Evolutionary conservation across 345 rosid species (phyloP), one percentile per base, ranked within the genome.

Genomic region (Pseudoturritis turrita): DNA sequence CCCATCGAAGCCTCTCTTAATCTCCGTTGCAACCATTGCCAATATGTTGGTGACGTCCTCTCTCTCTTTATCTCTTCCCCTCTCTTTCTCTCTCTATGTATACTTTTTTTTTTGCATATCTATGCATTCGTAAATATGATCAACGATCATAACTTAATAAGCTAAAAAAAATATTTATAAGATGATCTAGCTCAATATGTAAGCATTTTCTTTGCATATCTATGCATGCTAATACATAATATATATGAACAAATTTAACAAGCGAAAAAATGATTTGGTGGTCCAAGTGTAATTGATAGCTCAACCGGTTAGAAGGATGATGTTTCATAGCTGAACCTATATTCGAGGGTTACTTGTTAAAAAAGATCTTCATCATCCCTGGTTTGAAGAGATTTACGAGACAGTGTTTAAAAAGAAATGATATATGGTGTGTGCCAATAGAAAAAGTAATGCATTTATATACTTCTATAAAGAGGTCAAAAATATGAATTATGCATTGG

Each of bases 21-120:
- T n/a, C 85, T 71, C 11, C 84, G 86, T 41, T 94, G 97, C 90
- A 89, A 84, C 76, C 89, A 86, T 47, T 94, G 97, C 75, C 81
- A 79, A 70, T 86, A 86, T 75, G 87, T 89, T 80, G 98, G 97
- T 90, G 87, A 88, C 75, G 83, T 74, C 77, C 68, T 69, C 68
- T 60, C 74, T 73, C 79, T 63, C 62, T 45, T 13, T 26, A 14
- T 46, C 57, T 50, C 63, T 76, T 54, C 59, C 15, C 26, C 29
- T 8, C 0, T 44, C 45, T 8, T 2, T 44, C 45, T 52, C 12
- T 40, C n/a, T 15, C n/a, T 49, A 3, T 22, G 17, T 39, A 21
- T 39, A 49, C 22, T 7, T 10, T 53, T 25, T n/a, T 13, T 50
- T 43, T 28, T 41, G 4, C 46, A 8, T 54, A 5, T 35, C 3